These are phyloP conservation scores for Calocybe gangraenosa DNA, from an alignment of 768 basidiomycete genomes.

Conservation along the genomic window DNA sequence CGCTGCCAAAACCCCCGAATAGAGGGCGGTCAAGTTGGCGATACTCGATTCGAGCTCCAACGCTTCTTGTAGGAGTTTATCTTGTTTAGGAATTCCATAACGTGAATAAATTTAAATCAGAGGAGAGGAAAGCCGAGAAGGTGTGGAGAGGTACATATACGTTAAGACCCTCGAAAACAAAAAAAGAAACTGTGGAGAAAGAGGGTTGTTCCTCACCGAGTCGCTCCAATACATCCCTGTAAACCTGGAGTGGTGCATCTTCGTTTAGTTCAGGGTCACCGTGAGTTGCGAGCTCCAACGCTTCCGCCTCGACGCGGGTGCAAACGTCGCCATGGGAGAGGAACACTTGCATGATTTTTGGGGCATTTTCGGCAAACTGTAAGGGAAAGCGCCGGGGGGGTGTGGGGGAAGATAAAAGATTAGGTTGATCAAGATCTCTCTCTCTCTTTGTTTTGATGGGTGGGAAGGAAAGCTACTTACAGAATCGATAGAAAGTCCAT, in stretches of 20 bases:
- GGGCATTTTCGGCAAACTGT: slow-evolving; percentile 41
- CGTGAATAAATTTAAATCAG: not conserved
- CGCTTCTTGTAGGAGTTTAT: slow-evolving; percentile 20
- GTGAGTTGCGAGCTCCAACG: slow-evolving; percentile 35
- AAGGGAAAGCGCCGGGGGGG: not conserved
- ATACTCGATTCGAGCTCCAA: slow-evolving; percentile 23
- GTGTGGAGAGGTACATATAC: no score
- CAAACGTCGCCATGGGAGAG: slow-evolving; percentile 43
- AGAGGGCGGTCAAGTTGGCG: slow-evolving; percentile 17
- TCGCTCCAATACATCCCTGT: slow-evolving; percentile 37
- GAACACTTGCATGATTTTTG: slow-evolving; percentile 45
- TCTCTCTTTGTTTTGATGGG: not conserved
- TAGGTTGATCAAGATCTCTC: not conserved
- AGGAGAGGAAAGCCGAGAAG: slow-evolving; percentile 22
- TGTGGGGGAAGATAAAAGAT: not conserved
- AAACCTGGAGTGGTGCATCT: slow-evolving; percentile 36
- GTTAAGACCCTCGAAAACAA: no score
- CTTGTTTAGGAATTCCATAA: no score
- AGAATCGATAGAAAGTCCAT: slow-evolving; percentile 34
- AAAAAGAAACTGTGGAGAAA: not conserved
- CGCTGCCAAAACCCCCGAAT: not conserved
- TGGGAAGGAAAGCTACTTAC: slow-evolving; percentile 27
- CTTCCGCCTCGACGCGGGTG: slow-evolving; percentile 35
- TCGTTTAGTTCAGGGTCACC: slow-evolving; percentile 25
- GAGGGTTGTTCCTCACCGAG: slow-evolving; percentile 28